phyloP scores from a whole-genome alignment of 768 basidiomycete species.

The Daedaleopsis nitida region DNA sequence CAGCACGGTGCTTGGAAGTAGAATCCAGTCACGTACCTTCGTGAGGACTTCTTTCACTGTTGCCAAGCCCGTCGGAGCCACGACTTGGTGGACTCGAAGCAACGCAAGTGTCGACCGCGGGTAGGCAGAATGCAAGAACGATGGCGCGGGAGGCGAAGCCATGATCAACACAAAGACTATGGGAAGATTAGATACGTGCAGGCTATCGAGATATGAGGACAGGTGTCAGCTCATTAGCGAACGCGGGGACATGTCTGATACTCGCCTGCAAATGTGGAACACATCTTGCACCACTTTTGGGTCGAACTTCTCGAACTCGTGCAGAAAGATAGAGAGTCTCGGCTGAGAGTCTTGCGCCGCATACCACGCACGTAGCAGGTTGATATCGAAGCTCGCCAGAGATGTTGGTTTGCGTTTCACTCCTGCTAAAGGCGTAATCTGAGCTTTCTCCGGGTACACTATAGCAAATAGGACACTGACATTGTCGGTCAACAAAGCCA shows the following conservation, averaged over 20 bases:
- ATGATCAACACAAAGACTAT: constrained; percentile 66
- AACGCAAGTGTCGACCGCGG: constrained; percentile 59
- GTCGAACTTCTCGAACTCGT: constrained; percentile 78
- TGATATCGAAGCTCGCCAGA: constrained; percentile 64
- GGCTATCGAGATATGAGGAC: constrained; percentile 37
- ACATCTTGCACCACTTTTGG: constrained; percentile 63
- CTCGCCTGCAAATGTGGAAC: constrained; percentile 71
- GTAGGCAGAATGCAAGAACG: constrained; percentile 61
- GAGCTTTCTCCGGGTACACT: too few species aligned
- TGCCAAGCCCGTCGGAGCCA: constrained; percentile 47
- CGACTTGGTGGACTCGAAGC: constrained; percentile 54
- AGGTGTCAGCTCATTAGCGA: background rate
- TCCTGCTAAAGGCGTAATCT: background rate
- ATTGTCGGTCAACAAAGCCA: constrained; percentile 48
- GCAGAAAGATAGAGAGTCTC: constrained; percentile 61
- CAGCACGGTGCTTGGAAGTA: background rate
- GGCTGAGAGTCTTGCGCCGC: constrained; percentile 21
- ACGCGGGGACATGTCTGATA: background rate
- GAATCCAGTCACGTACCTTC: constrained; percentile 42
- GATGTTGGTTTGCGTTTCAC: constrained; percentile 48
- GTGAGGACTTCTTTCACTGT: constrained; percentile 57
- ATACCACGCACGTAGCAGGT: constrained; percentile 63
- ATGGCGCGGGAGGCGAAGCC: constrained; percentile 50
- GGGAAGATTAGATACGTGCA: constrained; percentile 54
- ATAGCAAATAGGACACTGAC: constrained; percentile 27